A percentile compares a stretch with the other conserved stretches of the same genome.
Conservation (phyloP, 345 rosid species). For the Aquilaria malaccensis region DNA sequence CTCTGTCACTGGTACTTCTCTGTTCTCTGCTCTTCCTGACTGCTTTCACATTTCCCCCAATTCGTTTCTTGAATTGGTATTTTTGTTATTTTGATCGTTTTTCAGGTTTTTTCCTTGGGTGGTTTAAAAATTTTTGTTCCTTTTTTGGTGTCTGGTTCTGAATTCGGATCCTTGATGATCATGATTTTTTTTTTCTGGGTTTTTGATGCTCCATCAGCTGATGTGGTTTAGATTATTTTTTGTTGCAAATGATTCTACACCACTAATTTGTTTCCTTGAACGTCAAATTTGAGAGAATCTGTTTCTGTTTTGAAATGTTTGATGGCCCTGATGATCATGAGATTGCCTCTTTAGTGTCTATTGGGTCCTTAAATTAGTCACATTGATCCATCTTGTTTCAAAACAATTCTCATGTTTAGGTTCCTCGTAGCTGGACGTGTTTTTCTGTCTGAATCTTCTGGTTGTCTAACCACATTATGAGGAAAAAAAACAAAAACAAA, state of each 20-base stretch:
- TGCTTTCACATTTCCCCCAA: slow-evolving; percentile 3
- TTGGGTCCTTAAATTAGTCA: slow-evolving; percentile 5
- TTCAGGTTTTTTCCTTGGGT: slow-evolving; percentile 13
- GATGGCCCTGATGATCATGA: slow-evolving; percentile 14
- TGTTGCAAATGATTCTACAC: no score
- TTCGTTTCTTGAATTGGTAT: slow-evolving; percentile 19
- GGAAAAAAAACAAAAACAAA: no score
- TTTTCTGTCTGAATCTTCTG: background rate
- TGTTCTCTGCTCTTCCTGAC: slow-evolving; percentile 10
- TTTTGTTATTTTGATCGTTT: slow-evolving; percentile 8
- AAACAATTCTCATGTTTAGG: background rate
- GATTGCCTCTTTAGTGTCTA: background rate
- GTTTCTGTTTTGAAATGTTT: slow-evolving; percentile 7
- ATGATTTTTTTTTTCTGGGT: background rate
- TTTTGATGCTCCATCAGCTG: no score
- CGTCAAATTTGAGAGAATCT: background rate
- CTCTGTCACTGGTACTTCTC: slow-evolving; percentile 22
- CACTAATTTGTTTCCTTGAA: no score
- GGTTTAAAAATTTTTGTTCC: slow-evolving; percentile 21
- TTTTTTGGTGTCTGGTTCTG: slow-evolving; percentile 12
- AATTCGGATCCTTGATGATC: slow-evolving; percentile 3
- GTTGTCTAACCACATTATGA: no score
- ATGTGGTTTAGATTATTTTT: no score
- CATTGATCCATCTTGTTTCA: slow-evolving; percentile 2
- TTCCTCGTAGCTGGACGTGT: background rate